Base-by-base conservation (phyloP, 1,139 yeast genomes). In the Sugiyamaella novakii region DNA sequence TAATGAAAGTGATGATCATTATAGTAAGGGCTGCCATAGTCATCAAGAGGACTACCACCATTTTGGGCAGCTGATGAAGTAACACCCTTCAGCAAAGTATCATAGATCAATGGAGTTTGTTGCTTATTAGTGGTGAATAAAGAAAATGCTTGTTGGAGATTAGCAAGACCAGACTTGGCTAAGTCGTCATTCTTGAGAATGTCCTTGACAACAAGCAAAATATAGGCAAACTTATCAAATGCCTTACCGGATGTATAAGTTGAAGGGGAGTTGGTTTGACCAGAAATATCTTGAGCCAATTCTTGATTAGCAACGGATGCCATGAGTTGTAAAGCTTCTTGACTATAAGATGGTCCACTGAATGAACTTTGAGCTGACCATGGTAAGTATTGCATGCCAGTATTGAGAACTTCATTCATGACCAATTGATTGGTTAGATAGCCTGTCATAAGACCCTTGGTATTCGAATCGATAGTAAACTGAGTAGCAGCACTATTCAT, bases 1-100 rank as follows among this genome's bases (percentile, higher is more conserved):
- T 83, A 85, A 61, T 86, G 92, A 79, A 84, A 85, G 62, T 85
- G 92, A 61, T 82, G 92, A 65, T 85, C 92, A 59, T 84, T 85
- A 68, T 85, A 85, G 67, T 77, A 81, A 12, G 84, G 76, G 56
- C 81, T 72, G 24, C 92, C 94, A 63, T 69, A 86, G 59, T 83
- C 87, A 36, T 77, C 78, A 48, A 76, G 73, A 46, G 80, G 78
- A 44, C 79, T 78, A 4, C 64, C 63, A 3, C 72, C 70, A 47
- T 65, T 63, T 54, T 78, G 79, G 31, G 77, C 72, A 18, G 84
- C 82, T 27, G 81, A 70, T 1, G 89, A 80, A n/a, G 87, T 80
- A 15, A 86, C 73, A 40, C 94, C 94, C 51, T 78, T 78, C 63
- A 72, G 81, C 51, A 71, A 75, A 21, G 87, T 80, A 61, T 86